phyloP scores from a whole-genome alignment of 495 filamentous ascomycete genomes.

The Penicillium paradoxum region DNA sequence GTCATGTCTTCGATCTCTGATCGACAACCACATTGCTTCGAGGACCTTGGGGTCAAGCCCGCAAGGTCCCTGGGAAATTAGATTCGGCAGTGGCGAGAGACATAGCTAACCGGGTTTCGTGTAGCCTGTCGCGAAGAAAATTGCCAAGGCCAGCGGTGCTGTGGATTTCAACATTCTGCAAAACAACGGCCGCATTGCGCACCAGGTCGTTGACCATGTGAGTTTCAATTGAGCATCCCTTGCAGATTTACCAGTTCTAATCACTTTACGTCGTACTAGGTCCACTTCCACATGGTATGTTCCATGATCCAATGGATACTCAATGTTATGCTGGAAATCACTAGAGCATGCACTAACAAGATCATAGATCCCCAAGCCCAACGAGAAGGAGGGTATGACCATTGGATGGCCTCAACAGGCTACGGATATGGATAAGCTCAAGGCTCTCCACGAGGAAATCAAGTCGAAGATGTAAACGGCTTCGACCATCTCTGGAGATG shows the following conservation, averaged over 20 bases:
- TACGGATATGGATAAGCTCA: constrained; percentile 77
- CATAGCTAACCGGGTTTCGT: constrained; percentile 5
- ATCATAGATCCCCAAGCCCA: constrained; percentile 88
- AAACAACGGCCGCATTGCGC: constrained; percentile 92
- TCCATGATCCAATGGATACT: neutral
- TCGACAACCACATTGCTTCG: neutral
- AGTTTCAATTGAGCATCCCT: constrained; percentile 23
- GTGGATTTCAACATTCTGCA: constrained; percentile 89
- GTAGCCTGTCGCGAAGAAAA: constrained; percentile 81
- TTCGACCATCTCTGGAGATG: neutral
- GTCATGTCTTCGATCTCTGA: neutral
- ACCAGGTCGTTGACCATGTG: constrained; percentile 93
- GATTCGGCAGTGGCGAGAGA: neutral
- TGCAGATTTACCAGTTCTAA: neutral
- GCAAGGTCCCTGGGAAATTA: constrained; percentile 22
- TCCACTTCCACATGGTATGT: constrained; percentile 90
- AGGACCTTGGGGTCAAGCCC: neutral
- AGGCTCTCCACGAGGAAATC: constrained; percentile 72
- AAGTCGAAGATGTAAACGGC: constrained; percentile 76
- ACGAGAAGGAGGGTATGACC: constrained; percentile 70
- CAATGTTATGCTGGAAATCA: neutral
- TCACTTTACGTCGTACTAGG: constrained; percentile 37
- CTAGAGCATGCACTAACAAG: constrained; percentile 10
- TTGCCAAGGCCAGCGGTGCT: constrained; percentile 71
- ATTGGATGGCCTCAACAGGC: constrained; percentile 75